Base-by-base conservation (phyloP, 192 early-diverging fungal genomes). In the Dissophora globulifera region DNA sequence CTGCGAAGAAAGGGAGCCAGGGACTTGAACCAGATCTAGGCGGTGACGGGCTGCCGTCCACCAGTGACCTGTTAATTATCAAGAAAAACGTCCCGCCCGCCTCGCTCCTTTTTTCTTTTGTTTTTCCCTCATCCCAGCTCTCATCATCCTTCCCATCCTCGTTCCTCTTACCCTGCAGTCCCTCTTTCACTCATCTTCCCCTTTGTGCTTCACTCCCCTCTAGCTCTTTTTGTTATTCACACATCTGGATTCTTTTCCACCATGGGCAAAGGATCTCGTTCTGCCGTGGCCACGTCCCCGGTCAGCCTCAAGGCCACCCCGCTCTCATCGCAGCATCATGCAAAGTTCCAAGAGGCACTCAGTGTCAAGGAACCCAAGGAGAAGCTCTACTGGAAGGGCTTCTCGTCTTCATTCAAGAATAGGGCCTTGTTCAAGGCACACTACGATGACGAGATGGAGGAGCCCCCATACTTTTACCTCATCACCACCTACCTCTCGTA, bases 401-500 rank as follows among this genome's bases (percentile, higher is more conserved):
- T 76, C 40, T 66, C 63, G 0, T 76, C 72, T 16, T 76, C 72
- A 0, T 41, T 32, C 32, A 76, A 76, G 63, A 76, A 76, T 58
- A 16, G 72, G 19, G 72, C 63, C 45, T 30, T 76, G 29, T 76
- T 76, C 64, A 76, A 76, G 63, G 64, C 72, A 15, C 64, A 62
- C 5, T 76, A 76, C 40, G 72, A 76, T 32, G 72, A 76, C 38
- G 48, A 59, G 29, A 76, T 76, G 72, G 92, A 95, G 53, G 85
- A 83, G 13, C 90, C 94, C 50, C 96, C 96, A 17, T 82, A 91
- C 47, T 87, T 89, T 52, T 90, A 91, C 50, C 88, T 97, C 56
- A 87, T 97, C 50, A 93, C 95, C 10, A 99, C 97, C 58, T 99
- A 99, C 79, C 86, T 99, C 40, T 92, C 90, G 55, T 99, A 93